Evolutionary conservation across 768 basidiomycete genomes (phyloP).

Genomic region (Cyclocybe cylindracea): DNA sequence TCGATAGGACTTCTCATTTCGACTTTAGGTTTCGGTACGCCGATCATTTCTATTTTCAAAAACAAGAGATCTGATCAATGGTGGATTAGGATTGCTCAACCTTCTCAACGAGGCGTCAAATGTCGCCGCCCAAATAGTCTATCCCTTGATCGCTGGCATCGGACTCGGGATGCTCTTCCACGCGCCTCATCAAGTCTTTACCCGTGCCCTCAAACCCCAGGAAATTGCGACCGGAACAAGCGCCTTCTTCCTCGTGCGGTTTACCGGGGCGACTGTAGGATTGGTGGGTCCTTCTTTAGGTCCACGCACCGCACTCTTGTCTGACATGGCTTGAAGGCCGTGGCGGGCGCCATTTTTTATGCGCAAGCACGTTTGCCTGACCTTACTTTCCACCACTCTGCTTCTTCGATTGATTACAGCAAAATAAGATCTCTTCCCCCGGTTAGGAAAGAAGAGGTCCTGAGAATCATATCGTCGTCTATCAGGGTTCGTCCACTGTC

Average conservation of each 20-base stretch:
- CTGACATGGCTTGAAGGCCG: conserved; percentile 48
- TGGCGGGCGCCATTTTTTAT: conserved; percentile 76
- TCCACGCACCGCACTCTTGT: conserved; percentile 8
- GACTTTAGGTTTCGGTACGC: conserved; percentile 71
- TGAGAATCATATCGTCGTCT: conserved; percentile 58
- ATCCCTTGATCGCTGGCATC: conserved; percentile 71
- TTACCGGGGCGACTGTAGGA: conserved; percentile 83
- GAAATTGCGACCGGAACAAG: conserved; percentile 81
- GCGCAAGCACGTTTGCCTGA: conserved; percentile 48
- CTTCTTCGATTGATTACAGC: conserved; percentile 56
- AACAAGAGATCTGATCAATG: conserved; percentile 14
- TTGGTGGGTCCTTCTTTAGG: conserved; percentile 48
- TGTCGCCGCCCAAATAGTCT: conserved; percentile 46
- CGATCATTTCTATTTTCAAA: conserved; percentile 9
- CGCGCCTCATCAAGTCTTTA: conserved; percentile 82
- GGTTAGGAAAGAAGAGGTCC: conserved; percentile 43
- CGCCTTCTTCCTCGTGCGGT: conserved; percentile 85
- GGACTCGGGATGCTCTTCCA: conserved; percentile 86
- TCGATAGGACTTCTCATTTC: conserved; percentile 63
- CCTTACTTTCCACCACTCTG: conserved; percentile 39
- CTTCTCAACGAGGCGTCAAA: conserved; percentile 57
- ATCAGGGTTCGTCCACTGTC: conserved; percentile 51
- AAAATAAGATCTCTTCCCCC: conserved; percentile 47
- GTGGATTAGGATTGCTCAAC: conserved; percentile 60
- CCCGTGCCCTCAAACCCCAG: conserved; percentile 58